A percentile compares a stretch with the other conserved stretches of the same genome.
phyloP scores from a whole-genome alignment of 768 basidiomycete genomes.

The Suillus discolor region DNA sequence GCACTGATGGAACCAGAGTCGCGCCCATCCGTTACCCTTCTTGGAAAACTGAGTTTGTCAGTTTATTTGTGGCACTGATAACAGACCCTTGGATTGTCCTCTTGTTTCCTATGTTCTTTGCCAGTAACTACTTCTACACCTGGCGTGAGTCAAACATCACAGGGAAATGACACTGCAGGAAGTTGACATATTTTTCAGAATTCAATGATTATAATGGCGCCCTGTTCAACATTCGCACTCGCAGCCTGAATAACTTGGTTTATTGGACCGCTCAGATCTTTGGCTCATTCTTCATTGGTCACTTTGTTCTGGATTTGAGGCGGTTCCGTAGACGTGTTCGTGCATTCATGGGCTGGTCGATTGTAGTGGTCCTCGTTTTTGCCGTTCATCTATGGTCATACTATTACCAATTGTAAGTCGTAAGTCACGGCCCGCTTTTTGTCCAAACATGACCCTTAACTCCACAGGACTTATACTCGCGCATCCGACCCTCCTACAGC shows the following conservation, averaged over 20 bases:
- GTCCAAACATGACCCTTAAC: background rate
- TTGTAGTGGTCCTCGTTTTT: slow-evolving; percentile 66
- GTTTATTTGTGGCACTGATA: slow-evolving; percentile 66
- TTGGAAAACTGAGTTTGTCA: slow-evolving; percentile 75
- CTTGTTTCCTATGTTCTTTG: slow-evolving; percentile 85
- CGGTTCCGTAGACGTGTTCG: slow-evolving; percentile 62
- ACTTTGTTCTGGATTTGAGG: slow-evolving; percentile 59
- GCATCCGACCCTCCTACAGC: slow-evolving; percentile 40
- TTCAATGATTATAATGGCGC: slow-evolving; percentile 82
- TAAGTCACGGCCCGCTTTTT: background rate
- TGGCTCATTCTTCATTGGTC: slow-evolving; percentile 71
- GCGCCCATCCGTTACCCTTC: slow-evolving; percentile 64
- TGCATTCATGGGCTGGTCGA: slow-evolving; percentile 68
- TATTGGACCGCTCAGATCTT: slow-evolving; percentile 83
- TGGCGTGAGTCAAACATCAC: slow-evolving; percentile 58
- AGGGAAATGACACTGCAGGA: background rate
- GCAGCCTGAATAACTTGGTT: slow-evolving; percentile 74
- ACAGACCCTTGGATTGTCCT: slow-evolving; percentile 74
- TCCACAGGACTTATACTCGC: slow-evolving; percentile 59
- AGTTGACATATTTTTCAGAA: slow-evolving; percentile 42
- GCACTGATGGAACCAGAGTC: slow-evolving; percentile 75
- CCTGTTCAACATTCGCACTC: slow-evolving; percentile 77
- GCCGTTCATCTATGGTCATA: slow-evolving; percentile 76
- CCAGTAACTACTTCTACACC: slow-evolving; percentile 85
- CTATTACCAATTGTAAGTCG: slow-evolving; percentile 68